Percentiles rank a stretch among this genome's conserved stretches.
Conservation (phyloP, 495 filamentous ascomycete species). For the Daldinia bambusicola region DNA sequence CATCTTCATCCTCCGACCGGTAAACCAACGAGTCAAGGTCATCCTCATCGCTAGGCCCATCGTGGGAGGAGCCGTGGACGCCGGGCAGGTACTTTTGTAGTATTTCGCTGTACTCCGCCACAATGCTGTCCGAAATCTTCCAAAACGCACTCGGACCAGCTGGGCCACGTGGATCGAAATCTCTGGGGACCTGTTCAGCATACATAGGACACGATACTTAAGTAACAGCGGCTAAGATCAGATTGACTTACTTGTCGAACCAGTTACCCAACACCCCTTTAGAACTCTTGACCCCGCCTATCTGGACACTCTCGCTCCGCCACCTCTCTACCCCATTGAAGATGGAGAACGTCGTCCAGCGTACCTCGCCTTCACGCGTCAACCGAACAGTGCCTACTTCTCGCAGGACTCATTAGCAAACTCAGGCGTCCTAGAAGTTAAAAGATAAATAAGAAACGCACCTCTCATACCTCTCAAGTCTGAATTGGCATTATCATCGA, state of each 20-base stretch:
- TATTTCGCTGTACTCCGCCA: slow-evolving; percentile 16
- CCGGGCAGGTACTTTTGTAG: slow-evolving; percentile 32
- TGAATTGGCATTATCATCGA: slow-evolving; percentile 71
- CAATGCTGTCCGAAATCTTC: slow-evolving; percentile 64
- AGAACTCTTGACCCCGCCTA: slow-evolving; percentile 66
- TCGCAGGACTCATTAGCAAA: slow-evolving; percentile 37
- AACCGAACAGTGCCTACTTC: slow-evolving; percentile 61
- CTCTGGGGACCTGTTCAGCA: slow-evolving; percentile 47
- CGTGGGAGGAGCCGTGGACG: slow-evolving; percentile 21
- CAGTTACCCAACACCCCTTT: slow-evolving; percentile 71
- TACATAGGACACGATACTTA: neutral
- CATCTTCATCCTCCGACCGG: slow-evolving; percentile 17
- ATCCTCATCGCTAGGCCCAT: neutral
- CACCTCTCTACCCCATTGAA: slow-evolving; percentile 70
- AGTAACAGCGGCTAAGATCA: neutral
- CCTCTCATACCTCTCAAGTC: slow-evolving; percentile 58
- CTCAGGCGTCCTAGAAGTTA: neutral
- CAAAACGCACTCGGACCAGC: slow-evolving; percentile 74
- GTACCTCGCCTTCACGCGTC: slow-evolving; percentile 70
- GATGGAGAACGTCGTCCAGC: slow-evolving; percentile 72
- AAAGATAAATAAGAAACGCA: slow-evolving; percentile 30
- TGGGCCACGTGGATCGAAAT: slow-evolving; percentile 68
- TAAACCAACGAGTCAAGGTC: neutral
- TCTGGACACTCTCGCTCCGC: slow-evolving; percentile 72
- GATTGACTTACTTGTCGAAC: slow-evolving; percentile 67